Conservation (phyloP, 2,329 filamentous ascomycete species). For the Penicillium polonicum region DNA sequence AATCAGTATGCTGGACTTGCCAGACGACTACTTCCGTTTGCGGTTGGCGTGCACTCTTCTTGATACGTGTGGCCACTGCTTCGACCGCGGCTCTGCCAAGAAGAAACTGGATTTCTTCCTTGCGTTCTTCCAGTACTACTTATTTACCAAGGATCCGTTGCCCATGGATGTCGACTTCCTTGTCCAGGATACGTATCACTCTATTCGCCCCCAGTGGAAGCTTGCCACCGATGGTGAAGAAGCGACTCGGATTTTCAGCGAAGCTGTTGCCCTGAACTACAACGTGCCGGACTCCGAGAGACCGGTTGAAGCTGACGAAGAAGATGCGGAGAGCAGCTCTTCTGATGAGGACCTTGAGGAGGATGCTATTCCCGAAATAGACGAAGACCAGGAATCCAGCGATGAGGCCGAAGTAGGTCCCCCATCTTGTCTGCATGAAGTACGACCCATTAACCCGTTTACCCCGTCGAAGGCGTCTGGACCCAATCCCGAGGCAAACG, state of each 20-base stretch:
- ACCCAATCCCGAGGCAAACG: constrained; percentile 48
- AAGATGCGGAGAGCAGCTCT: constrained; percentile 65
- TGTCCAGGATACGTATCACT: constrained; percentile 83
- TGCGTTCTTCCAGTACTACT: constrained; percentile 92
- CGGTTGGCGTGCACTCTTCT: constrained; percentile 84
- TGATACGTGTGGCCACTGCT: constrained; percentile 95
- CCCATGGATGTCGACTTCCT: constrained; percentile 98
- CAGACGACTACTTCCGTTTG: constrained; percentile 95
- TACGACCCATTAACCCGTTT: constrained; percentile 11
- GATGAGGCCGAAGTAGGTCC: constrained; percentile 48
- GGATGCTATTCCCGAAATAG: constrained; percentile 54
- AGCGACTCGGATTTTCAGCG: constrained; percentile 76
- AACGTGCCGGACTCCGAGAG: constrained; percentile 73
- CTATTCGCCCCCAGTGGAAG: constrained; percentile 90
- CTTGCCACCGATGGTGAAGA: constrained; percentile 77
- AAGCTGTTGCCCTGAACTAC: constrained; percentile 87
- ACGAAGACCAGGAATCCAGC: constrained; percentile 54
- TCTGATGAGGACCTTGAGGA: constrained; percentile 76
- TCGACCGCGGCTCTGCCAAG: constrained; percentile 86
- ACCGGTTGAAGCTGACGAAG: constrained; percentile 70
- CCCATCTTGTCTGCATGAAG: neutral
- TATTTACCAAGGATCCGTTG: constrained; percentile 81
- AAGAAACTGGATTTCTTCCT: constrained; percentile 98
- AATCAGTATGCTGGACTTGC: constrained; percentile 75
- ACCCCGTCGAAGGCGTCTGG: constrained; percentile 38